Evolutionary conservation across 352 stramenopile species (phyloP).

Genomic region (Phytophthora niederhauseri): DNA sequence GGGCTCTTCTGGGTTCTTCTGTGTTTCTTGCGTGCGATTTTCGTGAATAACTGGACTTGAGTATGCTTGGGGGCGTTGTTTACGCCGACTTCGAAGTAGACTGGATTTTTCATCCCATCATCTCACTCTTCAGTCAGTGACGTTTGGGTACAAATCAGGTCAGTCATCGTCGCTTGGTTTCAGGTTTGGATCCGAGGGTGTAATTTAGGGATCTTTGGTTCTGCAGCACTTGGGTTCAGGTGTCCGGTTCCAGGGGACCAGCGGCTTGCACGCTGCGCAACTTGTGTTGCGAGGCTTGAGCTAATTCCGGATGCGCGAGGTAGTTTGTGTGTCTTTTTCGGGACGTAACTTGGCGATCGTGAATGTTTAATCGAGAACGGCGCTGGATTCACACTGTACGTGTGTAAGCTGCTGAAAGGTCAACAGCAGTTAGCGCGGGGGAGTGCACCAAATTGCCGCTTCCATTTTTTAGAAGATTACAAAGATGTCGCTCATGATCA

Average conservation of each 20-base stretch:
- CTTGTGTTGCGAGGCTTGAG: background rate
- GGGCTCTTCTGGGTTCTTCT: background rate
- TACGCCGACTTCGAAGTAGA: background rate
- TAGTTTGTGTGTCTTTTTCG: background rate
- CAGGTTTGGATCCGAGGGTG: background rate
- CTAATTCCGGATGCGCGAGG: background rate
- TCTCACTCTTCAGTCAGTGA: background rate
- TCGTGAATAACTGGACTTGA: slow-evolving; percentile 1
- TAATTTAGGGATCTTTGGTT: background rate
- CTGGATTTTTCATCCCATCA: slow-evolving; percentile 1
- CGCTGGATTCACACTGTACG: too few species aligned
- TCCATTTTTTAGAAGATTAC: too few species aligned
- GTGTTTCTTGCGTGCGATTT: background rate
- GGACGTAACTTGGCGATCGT: too few species aligned
- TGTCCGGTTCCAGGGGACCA: background rate
- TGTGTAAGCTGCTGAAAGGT: too few species aligned
- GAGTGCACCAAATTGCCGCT: too few species aligned
- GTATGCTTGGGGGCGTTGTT: background rate
- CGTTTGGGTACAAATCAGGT: background rate
- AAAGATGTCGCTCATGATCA: too few species aligned
- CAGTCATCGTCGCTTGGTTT: background rate
- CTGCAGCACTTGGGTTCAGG: background rate
- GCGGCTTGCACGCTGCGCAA: background rate
- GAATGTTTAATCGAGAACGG: too few species aligned
- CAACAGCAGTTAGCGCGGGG: too few species aligned